Base-by-base conservation (phyloP, 768 basidiomycete genomes). In the Mycena epipterygia region DNA sequence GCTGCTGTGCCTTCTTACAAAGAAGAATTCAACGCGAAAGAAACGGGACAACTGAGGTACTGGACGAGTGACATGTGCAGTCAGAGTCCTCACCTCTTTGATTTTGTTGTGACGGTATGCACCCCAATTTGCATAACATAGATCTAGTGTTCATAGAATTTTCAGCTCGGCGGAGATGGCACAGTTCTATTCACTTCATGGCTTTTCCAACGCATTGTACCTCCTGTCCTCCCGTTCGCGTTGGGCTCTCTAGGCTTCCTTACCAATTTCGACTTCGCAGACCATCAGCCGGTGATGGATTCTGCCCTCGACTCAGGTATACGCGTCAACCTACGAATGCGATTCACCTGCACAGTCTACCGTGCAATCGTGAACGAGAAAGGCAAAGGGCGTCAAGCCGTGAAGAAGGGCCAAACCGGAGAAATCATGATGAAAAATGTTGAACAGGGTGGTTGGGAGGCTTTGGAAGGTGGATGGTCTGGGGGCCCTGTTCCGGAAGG, bases 121-220 rank as follows among this genome's bases (percentile, higher is more conserved):
- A 23, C 5, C 55, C 13, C 23, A 19, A n/a, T n/a, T 25, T 37
- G 29, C n/a, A 19, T 39, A 33, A 9, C 23, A 32, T 2, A 12
- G 5, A 33, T 42, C 37, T 46, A 14, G 17, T 57, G 35, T 49
- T 68, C 30, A 67, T 55, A 16, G 39, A 14, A 19, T n/a, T 56
- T 17, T 27, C 33, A 98, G 97, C 91, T 99, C 70, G 98, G 98
- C 53, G 98, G 98, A 13, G 98, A 99, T 79, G 98, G 98, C 17
- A 99, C 98, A 0, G 97, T 99, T 3, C 89, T 99, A 19, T 99
- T 98, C 84, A 98, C 98, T 7, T 99, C 98, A 4, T 99, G 98
- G 98, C 86, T 99, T 35, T 99, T 99, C 85, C 98, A 99, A 80
- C 91, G 92, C 61, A 95, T 99, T 76, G 98, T 99, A 19, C 98